Conservation (phyloP, 371 early-diverging fungal genomes). For the Nosema muscidifuracis region DNA sequence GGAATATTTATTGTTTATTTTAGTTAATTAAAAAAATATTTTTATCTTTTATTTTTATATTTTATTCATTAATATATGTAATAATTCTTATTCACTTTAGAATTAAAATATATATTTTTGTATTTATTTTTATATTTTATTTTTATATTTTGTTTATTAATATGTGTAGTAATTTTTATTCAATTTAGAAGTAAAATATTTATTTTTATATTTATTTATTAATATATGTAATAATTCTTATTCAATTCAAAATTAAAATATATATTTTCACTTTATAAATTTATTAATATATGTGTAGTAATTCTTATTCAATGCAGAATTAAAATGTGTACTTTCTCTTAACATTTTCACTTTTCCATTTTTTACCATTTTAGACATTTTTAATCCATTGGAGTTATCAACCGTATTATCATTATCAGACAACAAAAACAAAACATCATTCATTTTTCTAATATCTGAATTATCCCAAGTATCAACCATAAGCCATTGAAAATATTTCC, state of each 20-base stretch:
- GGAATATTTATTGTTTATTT: no score
- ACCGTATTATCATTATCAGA: not conserved
- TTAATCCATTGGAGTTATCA: not conserved
- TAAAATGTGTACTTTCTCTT: conserved; percentile 4
- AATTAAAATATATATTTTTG: no score
- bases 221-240: not conserved
- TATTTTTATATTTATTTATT: not conserved
- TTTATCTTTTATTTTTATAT: no score
- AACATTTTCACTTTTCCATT: not conserved
- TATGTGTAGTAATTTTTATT: not conserved
- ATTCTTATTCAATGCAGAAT: not conserved
- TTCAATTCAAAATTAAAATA: not conserved
- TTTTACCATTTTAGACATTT: not conserved
- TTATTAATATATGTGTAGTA: not conserved
- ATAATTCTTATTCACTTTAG: no score
- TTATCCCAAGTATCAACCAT: not conserved
- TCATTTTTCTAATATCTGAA: not conserved
- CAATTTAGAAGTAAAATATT: not conserved
- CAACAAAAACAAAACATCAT: not conserved
- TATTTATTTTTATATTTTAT: not conserved
- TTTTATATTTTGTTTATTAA: not conserved
- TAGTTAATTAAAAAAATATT: no score
- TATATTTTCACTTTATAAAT: not conserved
- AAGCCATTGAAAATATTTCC: not conserved
- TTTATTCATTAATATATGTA: no score